Percentiles rank a stretch among this genome's conserved stretches.
Evolutionary conservation across 257 asterid genomes (phyloP).

Genomic region (Primulina eburnea): DNA sequence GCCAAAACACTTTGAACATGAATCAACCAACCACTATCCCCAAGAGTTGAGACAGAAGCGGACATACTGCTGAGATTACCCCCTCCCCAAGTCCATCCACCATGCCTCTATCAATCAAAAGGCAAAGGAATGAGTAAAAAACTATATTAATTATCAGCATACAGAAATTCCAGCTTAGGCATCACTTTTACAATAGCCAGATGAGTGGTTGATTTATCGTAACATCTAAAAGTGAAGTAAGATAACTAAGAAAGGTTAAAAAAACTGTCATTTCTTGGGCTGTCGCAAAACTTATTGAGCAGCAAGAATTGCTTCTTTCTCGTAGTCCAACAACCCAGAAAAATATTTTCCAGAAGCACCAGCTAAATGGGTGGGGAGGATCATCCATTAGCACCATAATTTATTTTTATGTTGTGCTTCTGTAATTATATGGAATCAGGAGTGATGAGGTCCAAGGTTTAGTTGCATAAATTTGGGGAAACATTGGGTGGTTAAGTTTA

Average conservation of each 20-base stretch:
- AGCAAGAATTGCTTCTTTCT: constrained; percentile 9
- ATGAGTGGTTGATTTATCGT: constrained; percentile 7
- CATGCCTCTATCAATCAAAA: constrained; percentile 65
- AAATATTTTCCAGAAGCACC: constrained; percentile 5
- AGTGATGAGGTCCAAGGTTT: not conserved
- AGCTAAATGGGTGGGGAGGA: not conserved
- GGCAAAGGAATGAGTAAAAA: constrained; percentile 21
- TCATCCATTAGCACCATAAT: constrained; percentile 2
- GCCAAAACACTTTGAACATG: constrained; percentile 96
- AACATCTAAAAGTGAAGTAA: constrained; percentile 17
- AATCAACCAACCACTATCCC: constrained; percentile 97
- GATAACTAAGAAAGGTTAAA: constrained; percentile 1
- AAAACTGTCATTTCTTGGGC: not conserved
- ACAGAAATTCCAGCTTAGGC: constrained; percentile 2
- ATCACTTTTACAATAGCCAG: constrained; percentile 2
- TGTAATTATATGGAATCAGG: not conserved
- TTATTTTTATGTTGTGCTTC: not conserved
- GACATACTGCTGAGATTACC: constrained; percentile 99
- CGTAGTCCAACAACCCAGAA: constrained; percentile 9
- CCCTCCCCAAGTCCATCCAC: constrained; percentile 99
- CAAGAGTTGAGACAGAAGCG: constrained; percentile 94
- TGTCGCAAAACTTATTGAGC: not conserved
- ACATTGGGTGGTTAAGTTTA: not conserved
- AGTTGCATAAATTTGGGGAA: not conserved
- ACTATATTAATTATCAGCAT: constrained; percentile 12